Evolutionary conservation across 192 early-diverging fungal species (phyloP).

Genomic region (Coemansia sp.): DNA sequence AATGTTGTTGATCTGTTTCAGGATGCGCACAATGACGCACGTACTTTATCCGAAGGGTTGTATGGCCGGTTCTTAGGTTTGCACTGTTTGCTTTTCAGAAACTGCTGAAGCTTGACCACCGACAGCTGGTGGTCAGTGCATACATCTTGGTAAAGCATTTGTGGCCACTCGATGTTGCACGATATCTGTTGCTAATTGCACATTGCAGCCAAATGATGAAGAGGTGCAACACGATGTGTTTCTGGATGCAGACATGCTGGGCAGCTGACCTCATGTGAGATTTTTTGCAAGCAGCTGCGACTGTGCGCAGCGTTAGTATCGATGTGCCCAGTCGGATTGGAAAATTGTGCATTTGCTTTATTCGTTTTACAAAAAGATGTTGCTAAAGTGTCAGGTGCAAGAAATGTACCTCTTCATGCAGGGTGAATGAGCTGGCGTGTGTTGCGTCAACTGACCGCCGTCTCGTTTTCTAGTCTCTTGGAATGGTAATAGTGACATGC

Average conservation of each 20-base stretch:
- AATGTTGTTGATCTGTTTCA: not conserved
- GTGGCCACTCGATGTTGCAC: not conserved
- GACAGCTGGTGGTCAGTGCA: not conserved
- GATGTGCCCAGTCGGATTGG: not conserved
- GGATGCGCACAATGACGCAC: not conserved
- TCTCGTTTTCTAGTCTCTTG: conserved; percentile 15
- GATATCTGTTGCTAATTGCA: not conserved
- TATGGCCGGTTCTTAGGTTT: not conserved
- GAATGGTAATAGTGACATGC: conserved; percentile 47
- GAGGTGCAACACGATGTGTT: not conserved
- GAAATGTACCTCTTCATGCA: conserved; percentile 1
- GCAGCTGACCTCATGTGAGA: not conserved
- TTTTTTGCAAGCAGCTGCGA: not conserved
- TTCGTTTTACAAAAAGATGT: conserved; percentile 2
- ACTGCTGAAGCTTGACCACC: not conserved
- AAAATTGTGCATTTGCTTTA: conserved; percentile 7
- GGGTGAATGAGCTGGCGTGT: conserved; percentile 2
- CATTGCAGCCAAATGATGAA: not conserved
- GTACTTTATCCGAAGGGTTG: not conserved
- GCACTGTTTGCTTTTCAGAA: not conserved
- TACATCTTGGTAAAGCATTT: not conserved
- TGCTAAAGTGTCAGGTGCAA: conserved; percentile 3
- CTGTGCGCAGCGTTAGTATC: not conserved
- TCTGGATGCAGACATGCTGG: not conserved
- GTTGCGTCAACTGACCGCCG: conserved; percentile 2